Base-by-base conservation (phyloP, 2,329 filamentous ascomycete species). In the Corinectria fuckeliana region DNA sequence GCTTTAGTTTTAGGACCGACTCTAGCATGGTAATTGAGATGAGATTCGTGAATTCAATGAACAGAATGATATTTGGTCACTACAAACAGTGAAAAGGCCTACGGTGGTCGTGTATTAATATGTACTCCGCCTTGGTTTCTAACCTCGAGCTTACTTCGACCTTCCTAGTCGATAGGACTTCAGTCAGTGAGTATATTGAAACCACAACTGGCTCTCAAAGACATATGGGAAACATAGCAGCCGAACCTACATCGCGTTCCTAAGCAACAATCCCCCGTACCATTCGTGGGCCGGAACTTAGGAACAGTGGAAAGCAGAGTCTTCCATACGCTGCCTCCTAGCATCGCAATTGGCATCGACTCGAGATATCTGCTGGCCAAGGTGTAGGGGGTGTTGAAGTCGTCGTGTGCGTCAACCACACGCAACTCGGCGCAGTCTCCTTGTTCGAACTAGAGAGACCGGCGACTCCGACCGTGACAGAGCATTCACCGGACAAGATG, bases 391-490 rank as follows among this genome's bases (percentile, higher is more conserved):
- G 74, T 75, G 36, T 69, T 66, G 47, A 77, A 72, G 54, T 80
- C 77, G 50, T 79, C 77, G 44, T 80, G 78, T 3, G 77, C 78
- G 45, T 80, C 78, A 48, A 78, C 68, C 77, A 80, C 10, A 80
- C 65, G 36, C 74, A 77, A 0, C 65, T 65, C 2, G 76, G 64
- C 13, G 71, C 65, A 5, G 56, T 30, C 1, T 25, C n/a, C 6
- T 56, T 51, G 5, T 32, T 50, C 2, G 64, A 56, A 3, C 26
- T 48, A 10, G 54, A 48, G 5, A 78, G 52, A 0, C 78, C 77
- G 1, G 72, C 74, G 0, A 74, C 74, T 3, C 72, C 77, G 0
- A 73, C 74, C 23, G 67, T 74, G 8, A 73, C 67, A 57, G 71
- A 73, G 62, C 76, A 80, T 54, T 80, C 78, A 0, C 76, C 77